A percentile compares a stretch with the other conserved stretches of the same genome.
Evolutionary conservation across 768 basidiomycete genomes (phyloP).

Genomic region (Saitozyma podzolica): DNA sequence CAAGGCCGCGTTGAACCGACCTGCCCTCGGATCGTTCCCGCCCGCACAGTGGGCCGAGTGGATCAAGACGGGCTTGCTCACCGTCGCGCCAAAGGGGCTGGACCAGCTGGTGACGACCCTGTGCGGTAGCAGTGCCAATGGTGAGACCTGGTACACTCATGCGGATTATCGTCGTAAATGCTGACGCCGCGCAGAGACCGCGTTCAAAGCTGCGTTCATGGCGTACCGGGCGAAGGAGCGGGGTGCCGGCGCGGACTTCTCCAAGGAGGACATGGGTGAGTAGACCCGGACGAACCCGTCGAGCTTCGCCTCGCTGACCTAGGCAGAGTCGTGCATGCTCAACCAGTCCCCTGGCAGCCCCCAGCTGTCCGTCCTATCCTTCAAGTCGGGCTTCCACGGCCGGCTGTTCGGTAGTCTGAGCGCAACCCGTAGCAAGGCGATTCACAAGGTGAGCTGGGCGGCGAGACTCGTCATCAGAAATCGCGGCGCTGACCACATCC

Average conservation of each 20-base stretch:
- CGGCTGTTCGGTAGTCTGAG: slow-evolving; percentile 54
- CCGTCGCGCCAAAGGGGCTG: slow-evolving; percentile 53
- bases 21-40: slow-evolving; percentile 55
- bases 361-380: slow-evolving; percentile 52
- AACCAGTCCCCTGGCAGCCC: slow-evolving; percentile 54
- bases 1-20: slow-evolving; percentile 53
- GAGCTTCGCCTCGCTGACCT: slow-evolving; percentile 4
- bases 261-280: slow-evolving; percentile 19
- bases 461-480: background rate
- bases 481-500: background rate
- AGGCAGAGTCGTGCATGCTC: slow-evolving; percentile 49
- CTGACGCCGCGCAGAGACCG: slow-evolving; percentile 48
- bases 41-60: slow-evolving; percentile 44
- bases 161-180: background rate
- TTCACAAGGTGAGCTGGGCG: slow-evolving; percentile 50
- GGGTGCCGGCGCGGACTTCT: slow-evolving; percentile 10
- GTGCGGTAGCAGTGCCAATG: slow-evolving; percentile 36
- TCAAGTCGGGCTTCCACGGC: slow-evolving; percentile 56
- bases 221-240: slow-evolving; percentile 44
- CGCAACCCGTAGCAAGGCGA: slow-evolving; percentile 54
- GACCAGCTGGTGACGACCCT: slow-evolving; percentile 53
- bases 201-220: slow-evolving; percentile 56
- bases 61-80: slow-evolving; percentile 46
- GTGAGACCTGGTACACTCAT: slow-evolving; percentile 6
- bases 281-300: background rate